These are phyloP conservation scores for Pichia norvegensis DNA, from an alignment of 1,139 yeast genomes.

Conservation along the genomic window DNA sequence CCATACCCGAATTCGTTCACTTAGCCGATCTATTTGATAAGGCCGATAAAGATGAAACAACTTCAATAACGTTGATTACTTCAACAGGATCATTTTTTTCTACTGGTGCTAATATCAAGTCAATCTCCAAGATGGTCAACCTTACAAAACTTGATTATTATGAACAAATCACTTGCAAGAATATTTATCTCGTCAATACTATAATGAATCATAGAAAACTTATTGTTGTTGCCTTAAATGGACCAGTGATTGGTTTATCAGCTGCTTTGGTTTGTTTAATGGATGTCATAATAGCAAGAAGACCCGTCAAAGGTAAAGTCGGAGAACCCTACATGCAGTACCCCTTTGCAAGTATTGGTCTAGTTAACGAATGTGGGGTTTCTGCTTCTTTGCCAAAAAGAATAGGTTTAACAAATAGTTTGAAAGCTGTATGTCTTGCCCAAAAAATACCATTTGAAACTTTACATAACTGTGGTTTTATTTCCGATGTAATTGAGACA, in stretches of 20 bases:
- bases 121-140: constrained; percentile 28
- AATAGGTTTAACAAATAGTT: constrained; percentile 66
- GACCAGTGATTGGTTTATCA: constrained; percentile 79
- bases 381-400: constrained; percentile 62
- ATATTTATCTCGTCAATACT: constrained; percentile 59
- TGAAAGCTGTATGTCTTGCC: constrained; percentile 66
- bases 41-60: constrained; percentile 61
- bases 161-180: constrained; percentile 41
- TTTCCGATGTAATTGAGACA: constrained; percentile 47
- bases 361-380: constrained; percentile 78
- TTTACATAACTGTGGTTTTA: constrained; percentile 50
- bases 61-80: constrained; percentile 60
- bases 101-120: constrained; percentile 72
- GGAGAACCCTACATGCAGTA: constrained; percentile 28
- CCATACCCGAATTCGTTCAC: constrained; percentile 55
- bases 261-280: constrained; percentile 69
- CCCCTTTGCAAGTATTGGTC: constrained; percentile 79
- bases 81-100: constrained; percentile 73
- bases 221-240: constrained; percentile 69
- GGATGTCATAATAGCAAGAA: constrained; percentile 67
- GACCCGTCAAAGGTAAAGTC: constrained; percentile 34
- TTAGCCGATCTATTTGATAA: constrained; percentile 53
- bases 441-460: constrained; percentile 59
- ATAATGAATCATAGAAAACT: constrained; percentile 69
- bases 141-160: constrained; percentile 18